Evolutionary conservation across 2,329 filamentous ascomycete genomes (phyloP).

Genomic region (Pestalotiopsis sp.): DNA sequence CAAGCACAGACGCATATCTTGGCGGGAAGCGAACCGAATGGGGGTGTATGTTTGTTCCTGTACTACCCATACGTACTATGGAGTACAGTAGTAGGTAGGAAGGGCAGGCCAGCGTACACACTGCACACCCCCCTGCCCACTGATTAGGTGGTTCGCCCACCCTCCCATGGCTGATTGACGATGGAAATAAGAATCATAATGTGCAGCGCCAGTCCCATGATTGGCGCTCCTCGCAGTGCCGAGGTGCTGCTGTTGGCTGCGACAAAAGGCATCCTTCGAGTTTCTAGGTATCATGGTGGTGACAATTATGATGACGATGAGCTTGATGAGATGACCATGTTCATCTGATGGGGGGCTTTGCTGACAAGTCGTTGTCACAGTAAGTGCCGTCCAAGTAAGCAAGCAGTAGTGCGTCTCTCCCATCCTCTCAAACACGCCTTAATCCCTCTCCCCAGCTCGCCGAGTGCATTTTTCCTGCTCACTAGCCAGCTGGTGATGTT

Average conservation of each 20-base stretch:
- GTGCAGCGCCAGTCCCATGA: neutral
- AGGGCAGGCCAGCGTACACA: neutral
- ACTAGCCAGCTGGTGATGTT: too few species aligned
- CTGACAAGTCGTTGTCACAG: neutral
- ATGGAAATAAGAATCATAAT: neutral
- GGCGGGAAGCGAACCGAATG: constrained; percentile 8
- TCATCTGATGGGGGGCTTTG: neutral
- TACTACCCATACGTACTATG: neutral
- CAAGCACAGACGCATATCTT: neutral
- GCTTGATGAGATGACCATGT: neutral
- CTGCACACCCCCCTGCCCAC: neutral
- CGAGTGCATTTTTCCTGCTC: too few species aligned
- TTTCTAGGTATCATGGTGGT: neutral
- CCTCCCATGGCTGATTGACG: neutral
- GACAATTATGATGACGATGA: neutral
- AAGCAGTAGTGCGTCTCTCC: neutral
- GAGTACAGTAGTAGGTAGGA: too few species aligned
- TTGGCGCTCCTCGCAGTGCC: neutral
- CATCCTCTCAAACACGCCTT: too few species aligned
- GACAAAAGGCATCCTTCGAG: neutral
- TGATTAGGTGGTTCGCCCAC: neutral
- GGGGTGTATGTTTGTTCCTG: neutral
- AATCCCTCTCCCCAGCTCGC: too few species aligned
- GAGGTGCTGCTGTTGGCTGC: neutral
- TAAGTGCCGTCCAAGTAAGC: neutral